These are phyloP conservation scores for Ligustrum vulgare DNA, from an alignment of 257 asterid genomes.

Conservation along the genomic window DNA sequence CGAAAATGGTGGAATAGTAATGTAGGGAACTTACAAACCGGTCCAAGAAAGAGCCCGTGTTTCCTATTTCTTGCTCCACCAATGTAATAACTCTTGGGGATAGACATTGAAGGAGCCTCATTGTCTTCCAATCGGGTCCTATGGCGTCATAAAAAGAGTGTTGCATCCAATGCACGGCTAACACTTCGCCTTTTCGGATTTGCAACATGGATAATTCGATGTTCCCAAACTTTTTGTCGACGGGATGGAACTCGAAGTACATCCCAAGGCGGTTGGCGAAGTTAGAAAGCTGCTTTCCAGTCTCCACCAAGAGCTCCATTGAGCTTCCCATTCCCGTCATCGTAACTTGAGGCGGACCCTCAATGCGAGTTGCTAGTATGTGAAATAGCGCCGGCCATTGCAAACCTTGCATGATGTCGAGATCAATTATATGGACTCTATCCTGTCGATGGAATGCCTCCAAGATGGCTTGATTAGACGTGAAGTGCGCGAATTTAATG, in stretches of 20 bases:
- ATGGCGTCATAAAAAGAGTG: conserved; percentile 76
- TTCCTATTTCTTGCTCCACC: conserved; percentile 71
- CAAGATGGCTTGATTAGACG: conserved; percentile 75
- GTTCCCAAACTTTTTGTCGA: conserved; percentile 53
- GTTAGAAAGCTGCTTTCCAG: conserved; percentile 60
- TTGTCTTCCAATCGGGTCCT: conserved; percentile 69
- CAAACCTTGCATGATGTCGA: conserved; percentile 78
- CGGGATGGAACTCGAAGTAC: conserved; percentile 63
- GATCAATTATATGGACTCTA: conserved; percentile 64
- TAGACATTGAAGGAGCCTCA: conserved; percentile 53
- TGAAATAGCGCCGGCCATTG: conserved; percentile 89
- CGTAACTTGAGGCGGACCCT: conserved; percentile 69
- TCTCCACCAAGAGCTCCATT: conserved; percentile 48
- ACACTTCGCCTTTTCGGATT: conserved; percentile 44
- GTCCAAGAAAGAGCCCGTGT: conserved; percentile 72
- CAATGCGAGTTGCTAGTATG: conserved; percentile 63
- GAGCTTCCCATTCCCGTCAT: conserved; percentile 74
- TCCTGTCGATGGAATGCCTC: conserved; percentile 57
- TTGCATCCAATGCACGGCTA: conserved; percentile 80
- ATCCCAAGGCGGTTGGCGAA: conserved; percentile 67
- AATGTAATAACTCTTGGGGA: conserved; percentile 60
- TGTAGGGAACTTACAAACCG: conserved; percentile 76
- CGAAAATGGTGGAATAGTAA: conserved; percentile 74
- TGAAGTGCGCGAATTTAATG: conserved; percentile 71
- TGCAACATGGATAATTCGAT: conserved; percentile 42